phyloP scores from a whole-genome alignment of 371 early-diverging fungal species.

The Umbelopsis sp. region DNA sequence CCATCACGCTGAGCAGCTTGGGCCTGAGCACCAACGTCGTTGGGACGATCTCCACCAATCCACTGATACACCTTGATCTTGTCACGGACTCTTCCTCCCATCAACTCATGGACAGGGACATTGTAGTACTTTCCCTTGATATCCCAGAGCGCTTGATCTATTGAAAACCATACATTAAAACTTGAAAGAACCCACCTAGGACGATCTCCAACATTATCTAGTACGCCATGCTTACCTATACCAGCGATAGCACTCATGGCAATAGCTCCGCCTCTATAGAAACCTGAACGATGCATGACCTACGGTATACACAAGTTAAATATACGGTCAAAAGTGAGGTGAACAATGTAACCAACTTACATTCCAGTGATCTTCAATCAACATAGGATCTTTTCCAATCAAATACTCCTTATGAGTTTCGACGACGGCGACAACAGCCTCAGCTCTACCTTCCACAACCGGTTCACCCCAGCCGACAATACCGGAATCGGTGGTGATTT shows the following conservation, averaged over 20 bases:
- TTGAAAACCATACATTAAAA: not conserved
- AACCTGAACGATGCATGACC: conserved; percentile 16
- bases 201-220: not conserved
- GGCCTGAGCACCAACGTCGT: conserved; percentile 10
- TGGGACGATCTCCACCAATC: conserved; percentile 20
- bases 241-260: conserved; percentile 21
- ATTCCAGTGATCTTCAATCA: conserved; percentile 20
- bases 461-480: conserved; percentile 20
- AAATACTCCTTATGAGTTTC: conserved; percentile 9
- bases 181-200: not conserved
- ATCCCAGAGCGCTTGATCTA: conserved; percentile 24
- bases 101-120: conserved; percentile 15
- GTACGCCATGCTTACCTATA: conserved; percentile 7
- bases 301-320: not conserved
- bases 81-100: conserved; percentile 18
- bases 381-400: conserved; percentile 22
- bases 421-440: conserved; percentile 6
- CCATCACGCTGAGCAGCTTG: conserved; percentile 8
- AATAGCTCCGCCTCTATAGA: conserved; percentile 19
- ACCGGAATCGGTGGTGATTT: conserved; percentile 15
- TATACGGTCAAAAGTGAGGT: too few relatives aligned
- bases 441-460: conserved; percentile 18
- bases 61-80: conserved; percentile 19
- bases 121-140: conserved; percentile 19
- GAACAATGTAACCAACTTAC: not conserved